Evolutionary conservation across 2,329 filamentous ascomycete genomes (phyloP).

Genomic region (Clarireedia monteithiana): DNA sequence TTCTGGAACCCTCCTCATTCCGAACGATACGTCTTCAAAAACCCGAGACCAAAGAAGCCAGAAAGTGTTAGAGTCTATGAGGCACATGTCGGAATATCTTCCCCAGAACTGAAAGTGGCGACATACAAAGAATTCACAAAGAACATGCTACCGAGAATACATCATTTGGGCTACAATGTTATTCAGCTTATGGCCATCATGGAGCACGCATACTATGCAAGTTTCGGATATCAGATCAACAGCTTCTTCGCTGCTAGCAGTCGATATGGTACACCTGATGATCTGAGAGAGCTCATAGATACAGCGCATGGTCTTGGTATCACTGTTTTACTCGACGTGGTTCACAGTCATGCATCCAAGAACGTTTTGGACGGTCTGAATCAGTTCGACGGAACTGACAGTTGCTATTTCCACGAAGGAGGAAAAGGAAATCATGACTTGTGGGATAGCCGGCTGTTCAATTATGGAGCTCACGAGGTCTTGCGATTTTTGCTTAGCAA

Average conservation of each 20-base stretch:
- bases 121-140: slow-evolving; percentile 97
- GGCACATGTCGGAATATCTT: slow-evolving; percentile 97
- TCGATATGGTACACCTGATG: slow-evolving; percentile 86
- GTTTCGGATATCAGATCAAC: slow-evolving; percentile 98
- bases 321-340: slow-evolving; percentile 85
- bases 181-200: slow-evolving; percentile 99
- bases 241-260: slow-evolving; percentile 98
- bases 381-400: slow-evolving; percentile 89
- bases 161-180: slow-evolving; percentile 86
- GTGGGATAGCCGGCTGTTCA: slow-evolving; percentile 96
- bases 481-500: slow-evolving; percentile 94
- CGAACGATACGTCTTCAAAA: slow-evolving; percentile 78
- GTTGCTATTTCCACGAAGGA: slow-evolving; percentile 91
- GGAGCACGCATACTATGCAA: slow-evolving; percentile 99
- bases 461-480: slow-evolving; percentile 92
- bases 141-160: slow-evolving; percentile 86
- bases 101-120: slow-evolving; percentile 77
- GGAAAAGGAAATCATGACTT: slow-evolving; percentile 78
- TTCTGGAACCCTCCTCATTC: slow-evolving; percentile 89
- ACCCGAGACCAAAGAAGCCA: slow-evolving; percentile 75
- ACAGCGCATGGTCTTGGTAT: slow-evolving; percentile 88
- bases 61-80: slow-evolving; percentile 88
- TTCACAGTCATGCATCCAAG: slow-evolving; percentile 97
- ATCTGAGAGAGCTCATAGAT: slow-evolving; percentile 93
- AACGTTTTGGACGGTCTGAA: slow-evolving; percentile 94